phyloP scores from a whole-genome alignment of 2,329 filamentous ascomycete genomes.

The Neofusicoccum laricinum region DNA sequence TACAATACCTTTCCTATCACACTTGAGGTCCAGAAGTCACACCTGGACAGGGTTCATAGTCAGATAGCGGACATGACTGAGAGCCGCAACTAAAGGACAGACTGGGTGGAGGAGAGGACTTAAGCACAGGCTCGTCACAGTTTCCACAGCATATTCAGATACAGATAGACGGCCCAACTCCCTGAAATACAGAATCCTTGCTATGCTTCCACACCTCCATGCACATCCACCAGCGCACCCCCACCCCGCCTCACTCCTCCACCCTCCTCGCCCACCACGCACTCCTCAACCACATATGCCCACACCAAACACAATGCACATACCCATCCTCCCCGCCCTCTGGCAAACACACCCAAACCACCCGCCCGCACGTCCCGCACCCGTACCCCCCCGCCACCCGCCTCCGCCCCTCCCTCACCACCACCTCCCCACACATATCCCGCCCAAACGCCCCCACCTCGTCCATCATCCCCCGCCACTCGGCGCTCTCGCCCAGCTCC shows the following conservation, averaged over 20 bases:
- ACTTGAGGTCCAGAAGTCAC: too few species aligned
- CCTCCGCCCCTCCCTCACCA: not conserved
- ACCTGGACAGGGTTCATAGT: too few species aligned
- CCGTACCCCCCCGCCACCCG: not conserved
- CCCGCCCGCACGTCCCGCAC: not conserved
- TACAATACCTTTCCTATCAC: too few species aligned
- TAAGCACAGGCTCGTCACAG: too few species aligned
- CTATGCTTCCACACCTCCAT: not conserved
- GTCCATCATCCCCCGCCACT: not conserved
- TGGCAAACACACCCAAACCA: not conserved
- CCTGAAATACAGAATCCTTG: too few species aligned
- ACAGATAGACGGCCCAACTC: too few species aligned
- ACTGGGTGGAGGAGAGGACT: too few species aligned
- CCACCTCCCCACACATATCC: not conserved
- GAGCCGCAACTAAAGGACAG: too few species aligned
- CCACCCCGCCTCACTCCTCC: not conserved
- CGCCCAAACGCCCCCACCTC: not conserved
- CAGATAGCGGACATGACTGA: too few species aligned
- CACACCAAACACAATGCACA: not conserved
- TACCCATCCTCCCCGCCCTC: not conserved
- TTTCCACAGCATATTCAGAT: too few species aligned
- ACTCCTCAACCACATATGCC: not conserved
- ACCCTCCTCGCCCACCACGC: not conserved
- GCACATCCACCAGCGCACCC: too few species aligned
- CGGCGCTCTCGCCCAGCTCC: not conserved